phyloP scores from a whole-genome alignment of 805 yeast genomes.

The Starmerella sp. region DNA sequence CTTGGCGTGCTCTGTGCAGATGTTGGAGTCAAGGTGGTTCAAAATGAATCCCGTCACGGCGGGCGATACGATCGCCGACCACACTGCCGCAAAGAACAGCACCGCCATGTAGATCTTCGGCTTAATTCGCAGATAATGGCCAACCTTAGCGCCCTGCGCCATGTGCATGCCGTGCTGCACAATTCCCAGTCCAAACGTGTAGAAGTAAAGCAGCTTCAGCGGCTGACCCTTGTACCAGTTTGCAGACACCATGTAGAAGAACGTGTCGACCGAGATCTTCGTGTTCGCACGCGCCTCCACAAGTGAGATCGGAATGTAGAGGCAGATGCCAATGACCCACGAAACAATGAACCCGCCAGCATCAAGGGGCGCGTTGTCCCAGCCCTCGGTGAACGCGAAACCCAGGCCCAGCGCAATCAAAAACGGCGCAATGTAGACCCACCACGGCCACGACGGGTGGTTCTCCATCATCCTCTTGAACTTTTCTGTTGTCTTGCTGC shows the following conservation, averaged over 20 bases:
- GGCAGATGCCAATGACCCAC: conserved; percentile 42
- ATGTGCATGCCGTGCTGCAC: conserved; percentile 44
- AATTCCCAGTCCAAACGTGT: conserved; percentile 44
- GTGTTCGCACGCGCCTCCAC: conserved; percentile 55
- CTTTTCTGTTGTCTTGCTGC: conserved; percentile 36
- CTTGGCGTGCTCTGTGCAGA: conserved; percentile 42
- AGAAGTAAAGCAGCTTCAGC: conserved; percentile 49
- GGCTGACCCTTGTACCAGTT: conserved; percentile 34
- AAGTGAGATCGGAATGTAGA: conserved; percentile 53
- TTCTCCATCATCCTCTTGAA: conserved; percentile 43
- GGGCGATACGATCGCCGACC: conserved; percentile 33
- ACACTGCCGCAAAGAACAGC: conserved; percentile 37
- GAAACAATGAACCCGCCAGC: conserved; percentile 36
- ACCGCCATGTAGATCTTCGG: conserved; percentile 50
- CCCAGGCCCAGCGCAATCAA: conserved; percentile 21
- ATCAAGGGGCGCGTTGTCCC: conserved; percentile 36
- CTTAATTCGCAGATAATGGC: conserved; percentile 53
- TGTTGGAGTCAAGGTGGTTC: conserved; percentile 27
- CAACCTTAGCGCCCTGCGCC: conserved; percentile 37
- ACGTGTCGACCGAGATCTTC: conserved; percentile 47
- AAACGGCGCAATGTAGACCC: conserved; percentile 45
- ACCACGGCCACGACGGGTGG: conserved; percentile 52
- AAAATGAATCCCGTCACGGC: conserved; percentile 36
- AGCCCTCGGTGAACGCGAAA: conserved; percentile 27
- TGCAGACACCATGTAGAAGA: conserved; percentile 44